A percentile compares a stretch with the other conserved stretches of the same genome.
phyloP scores from a whole-genome alignment of 2,329 filamentous ascomycete species.

The Stachybotrys elegans region DNA sequence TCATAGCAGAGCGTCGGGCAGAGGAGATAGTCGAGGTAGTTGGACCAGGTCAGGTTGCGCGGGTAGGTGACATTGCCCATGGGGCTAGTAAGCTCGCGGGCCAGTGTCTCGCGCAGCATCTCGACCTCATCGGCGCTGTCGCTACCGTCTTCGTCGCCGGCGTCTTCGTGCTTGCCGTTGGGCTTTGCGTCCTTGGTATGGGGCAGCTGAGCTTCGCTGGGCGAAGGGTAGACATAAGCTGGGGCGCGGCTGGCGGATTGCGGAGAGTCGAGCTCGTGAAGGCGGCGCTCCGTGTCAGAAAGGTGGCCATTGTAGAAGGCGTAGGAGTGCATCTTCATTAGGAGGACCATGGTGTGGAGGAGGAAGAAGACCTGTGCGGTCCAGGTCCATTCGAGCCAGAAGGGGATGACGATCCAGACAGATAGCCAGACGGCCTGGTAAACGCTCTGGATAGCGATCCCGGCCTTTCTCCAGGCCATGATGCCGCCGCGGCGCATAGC shows the following conservation, averaged over 20 bases:
- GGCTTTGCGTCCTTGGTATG: slow-evolving; percentile 30
- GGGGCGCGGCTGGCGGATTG: slow-evolving; percentile 58
- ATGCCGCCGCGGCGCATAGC: slow-evolving; percentile 53
- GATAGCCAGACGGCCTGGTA: slow-evolving; percentile 76
- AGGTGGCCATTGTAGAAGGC: slow-evolving; percentile 97
- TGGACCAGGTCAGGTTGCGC: slow-evolving; percentile 74
- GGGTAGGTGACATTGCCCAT: slow-evolving; percentile 89
- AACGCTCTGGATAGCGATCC: slow-evolving; percentile 77
- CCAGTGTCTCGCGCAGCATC: slow-evolving; percentile 78
- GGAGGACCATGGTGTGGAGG: slow-evolving; percentile 80
- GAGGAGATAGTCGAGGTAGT: slow-evolving; percentile 82
- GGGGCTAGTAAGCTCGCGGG: slow-evolving; percentile 84
- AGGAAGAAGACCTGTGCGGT: slow-evolving; percentile 94
- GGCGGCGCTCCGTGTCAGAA: slow-evolving; percentile 75
- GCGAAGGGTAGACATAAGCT: slow-evolving; percentile 70
- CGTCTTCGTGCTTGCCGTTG: slow-evolving; percentile 22
- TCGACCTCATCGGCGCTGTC: slow-evolving; percentile 47
- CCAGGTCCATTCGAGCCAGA: slow-evolving; percentile 88
- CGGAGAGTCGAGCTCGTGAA: slow-evolving; percentile 74
- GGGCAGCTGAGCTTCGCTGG: slow-evolving; percentile 33
- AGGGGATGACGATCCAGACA: slow-evolving; percentile 82
- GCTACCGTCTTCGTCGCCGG: slow-evolving; percentile 13
- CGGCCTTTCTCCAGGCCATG: slow-evolving; percentile 69
- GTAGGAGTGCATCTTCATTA: slow-evolving; percentile 99
- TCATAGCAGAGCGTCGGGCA: slow-evolving; percentile 98